Base-by-base conservation (phyloP, 306 rosid species). In the Astragalus membranaceus region DNA sequence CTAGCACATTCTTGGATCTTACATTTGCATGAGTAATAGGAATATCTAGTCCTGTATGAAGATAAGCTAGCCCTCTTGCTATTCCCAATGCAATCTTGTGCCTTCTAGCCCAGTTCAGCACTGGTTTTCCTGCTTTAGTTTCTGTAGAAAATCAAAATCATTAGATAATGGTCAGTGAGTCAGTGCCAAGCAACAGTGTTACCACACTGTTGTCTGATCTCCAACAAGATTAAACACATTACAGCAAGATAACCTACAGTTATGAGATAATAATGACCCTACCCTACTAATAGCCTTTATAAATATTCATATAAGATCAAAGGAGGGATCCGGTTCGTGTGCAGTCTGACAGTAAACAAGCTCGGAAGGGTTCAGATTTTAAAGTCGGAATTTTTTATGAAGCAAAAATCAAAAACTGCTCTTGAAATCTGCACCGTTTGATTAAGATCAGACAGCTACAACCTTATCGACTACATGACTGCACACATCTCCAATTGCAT, bases 71-170 rank as follows among this genome's bases (percentile, higher is more conserved):
- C 54, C 99, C 99, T 71, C 88, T 80, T 4, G 99, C 99, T 72
- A 95, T 82, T 3, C 99, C 89, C 73, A 91, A 55, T 2, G 95
- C 96, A 73, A 95, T 91, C 80, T 88, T 90, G 85, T 95, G 99
- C 69, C 97, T 80, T 76, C 99, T 85, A 5, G 93, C 91, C 99
- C 99, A 95, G 83, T 86, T 95, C 83, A 95, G 75, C 79, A 88
- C 91, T 30, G 97, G 95, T 49, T 88, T 91, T 61, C 97, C 99
- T 6, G 83, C 86, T 83, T 87, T 91, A 39, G 82, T 52, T 71
- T 89, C 97, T 95, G 92, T 66, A 73, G 17, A 48, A 76, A 82
- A 77, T 66, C 58, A 33, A 75, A 70, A 52, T 74, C 30, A 60
- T 12, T 41, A 68, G 32, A 54, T 6, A 62, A 17, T 41, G 60